A percentile compares a stretch with the other conserved stretches of the same genome.
These are phyloP conservation scores for Aspergillus aculeatus DNA, from an alignment of 2,329 filamentous ascomycete genomes.

Conservation along the genomic window DNA sequence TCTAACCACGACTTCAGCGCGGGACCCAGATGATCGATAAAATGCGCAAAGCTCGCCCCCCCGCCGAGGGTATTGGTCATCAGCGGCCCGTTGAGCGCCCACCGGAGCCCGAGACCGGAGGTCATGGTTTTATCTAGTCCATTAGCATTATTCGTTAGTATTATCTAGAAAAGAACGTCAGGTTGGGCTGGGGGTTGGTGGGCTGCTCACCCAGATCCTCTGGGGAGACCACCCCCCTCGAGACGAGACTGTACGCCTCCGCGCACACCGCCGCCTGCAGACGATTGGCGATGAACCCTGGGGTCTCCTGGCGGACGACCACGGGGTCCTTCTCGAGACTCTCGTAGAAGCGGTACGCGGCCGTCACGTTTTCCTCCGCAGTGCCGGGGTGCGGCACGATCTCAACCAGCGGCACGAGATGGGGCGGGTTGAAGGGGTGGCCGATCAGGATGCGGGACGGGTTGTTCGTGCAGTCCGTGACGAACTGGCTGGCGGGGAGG, in stretches of 20 bases:
- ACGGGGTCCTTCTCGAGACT: slow-evolving; percentile 43
- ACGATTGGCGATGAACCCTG: slow-evolving; percentile 48
- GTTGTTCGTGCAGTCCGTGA: slow-evolving; percentile 8
- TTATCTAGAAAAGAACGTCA: no score
- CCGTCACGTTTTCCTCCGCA: background rate
- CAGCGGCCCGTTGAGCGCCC: slow-evolving; percentile 16
- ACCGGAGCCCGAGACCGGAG: slow-evolving; percentile 18
- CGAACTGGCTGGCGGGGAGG: slow-evolving; percentile 13
- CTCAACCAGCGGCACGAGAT: slow-evolving; percentile 14
- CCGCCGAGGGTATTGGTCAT: slow-evolving; percentile 19
- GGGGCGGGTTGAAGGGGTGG: slow-evolving; percentile 16
- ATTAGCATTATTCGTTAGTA: background rate
- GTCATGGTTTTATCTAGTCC: slow-evolving; percentile 15
- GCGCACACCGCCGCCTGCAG: slow-evolving; percentile 43
- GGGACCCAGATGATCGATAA: slow-evolving; percentile 17
- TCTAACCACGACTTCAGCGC: slow-evolving; percentile 15
- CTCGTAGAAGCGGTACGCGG: slow-evolving; percentile 36
- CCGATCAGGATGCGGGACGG: slow-evolving; percentile 12
- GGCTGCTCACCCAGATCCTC: slow-evolving; percentile 16
- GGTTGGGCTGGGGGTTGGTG: no score
- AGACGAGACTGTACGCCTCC: slow-evolving; percentile 39
- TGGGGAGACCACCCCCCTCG: slow-evolving; percentile 28
- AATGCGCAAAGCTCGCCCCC: slow-evolving; percentile 17
- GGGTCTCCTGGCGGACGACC: slow-evolving; percentile 42
- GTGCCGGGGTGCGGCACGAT: slow-evolving; percentile 12